These are phyloP conservation scores for Penicillium malachiteum DNA, from an alignment of 495 filamentous ascomycete species.

Conservation along the genomic window DNA sequence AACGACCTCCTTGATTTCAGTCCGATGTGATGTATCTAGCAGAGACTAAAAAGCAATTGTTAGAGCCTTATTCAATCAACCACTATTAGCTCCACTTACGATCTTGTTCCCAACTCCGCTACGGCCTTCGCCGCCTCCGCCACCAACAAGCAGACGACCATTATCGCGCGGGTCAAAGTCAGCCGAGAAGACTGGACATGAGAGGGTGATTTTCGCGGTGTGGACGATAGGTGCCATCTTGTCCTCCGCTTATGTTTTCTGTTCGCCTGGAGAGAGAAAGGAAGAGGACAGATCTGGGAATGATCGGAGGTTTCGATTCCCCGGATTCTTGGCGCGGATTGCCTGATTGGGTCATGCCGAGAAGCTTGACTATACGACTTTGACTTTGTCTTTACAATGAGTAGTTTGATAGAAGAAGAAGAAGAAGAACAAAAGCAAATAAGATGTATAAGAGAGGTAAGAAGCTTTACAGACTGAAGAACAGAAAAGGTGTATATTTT, in stretches of 20 bases:
- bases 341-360: conserved; percentile 17
- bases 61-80: conserved; percentile 1
- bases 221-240: conserved; percentile 53
- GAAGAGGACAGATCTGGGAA: conserved; percentile 24
- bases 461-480: not conserved
- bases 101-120: conserved; percentile 92
- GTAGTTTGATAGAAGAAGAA: not conserved
- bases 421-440: not conserved
- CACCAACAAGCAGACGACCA: conserved; percentile 76
- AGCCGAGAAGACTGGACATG: conserved; percentile 85
- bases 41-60: conserved; percentile 51
- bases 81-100: conserved; percentile 42
- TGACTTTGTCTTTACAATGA: not conserved
- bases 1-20: conserved; percentile 61
- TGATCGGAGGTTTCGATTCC: conserved; percentile 19
- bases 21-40: conserved; percentile 63
- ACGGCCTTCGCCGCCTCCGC: conserved; percentile 82
- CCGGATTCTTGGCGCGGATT: conserved; percentile 36
- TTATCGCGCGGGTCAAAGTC: conserved; percentile 84
- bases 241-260: conserved; percentile 5
- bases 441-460: not conserved
- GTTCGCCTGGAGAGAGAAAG: conserved; percentile 5
- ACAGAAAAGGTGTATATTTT: conserved; percentile 24
- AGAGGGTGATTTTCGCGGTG: conserved; percentile 67
- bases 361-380: conserved; percentile 1